phyloP scores from a whole-genome alignment of 2,329 filamentous ascomycete genomes.

The Colletotrichum sp. region DNA sequence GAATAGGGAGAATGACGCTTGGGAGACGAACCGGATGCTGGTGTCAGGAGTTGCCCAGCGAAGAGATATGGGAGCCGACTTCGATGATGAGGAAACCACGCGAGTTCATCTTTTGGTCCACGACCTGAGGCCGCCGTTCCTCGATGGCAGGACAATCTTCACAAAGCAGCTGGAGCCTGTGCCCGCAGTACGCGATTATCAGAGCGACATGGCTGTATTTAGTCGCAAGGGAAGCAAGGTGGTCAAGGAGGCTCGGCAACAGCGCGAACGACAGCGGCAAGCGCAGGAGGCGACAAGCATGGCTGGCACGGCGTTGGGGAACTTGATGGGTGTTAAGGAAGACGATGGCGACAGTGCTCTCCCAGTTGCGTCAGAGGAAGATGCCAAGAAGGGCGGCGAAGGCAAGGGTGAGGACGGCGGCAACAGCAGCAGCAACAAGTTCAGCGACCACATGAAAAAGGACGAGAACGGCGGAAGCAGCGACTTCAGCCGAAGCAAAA shows the following conservation, averaged over 20 bases:
- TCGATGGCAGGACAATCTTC: slow-evolving; percentile 94
- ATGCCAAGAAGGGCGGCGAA: slow-evolving; percentile 50
- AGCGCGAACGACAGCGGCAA: slow-evolving; percentile 91
- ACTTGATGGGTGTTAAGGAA: slow-evolving; percentile 94
- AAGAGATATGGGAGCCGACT: slow-evolving; percentile 80
- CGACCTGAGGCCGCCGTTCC: slow-evolving; percentile 90
- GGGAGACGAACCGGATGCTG: slow-evolving; percentile 99
- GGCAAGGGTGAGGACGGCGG: slow-evolving; percentile 37
- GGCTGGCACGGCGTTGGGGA: slow-evolving; percentile 89
- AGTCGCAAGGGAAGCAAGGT: slow-evolving; percentile 94
- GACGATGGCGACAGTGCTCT: slow-evolving; percentile 90
- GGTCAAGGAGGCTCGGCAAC: slow-evolving; percentile 88
- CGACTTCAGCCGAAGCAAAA: slow-evolving; percentile 92
- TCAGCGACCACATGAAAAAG: slow-evolving; percentile 89
- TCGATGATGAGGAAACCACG: slow-evolving; percentile 90
- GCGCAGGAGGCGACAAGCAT: slow-evolving; percentile 94
- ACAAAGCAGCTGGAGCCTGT: slow-evolving; percentile 97
- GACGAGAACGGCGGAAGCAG: slow-evolving; percentile 82
- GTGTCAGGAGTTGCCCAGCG: slow-evolving; percentile 94
- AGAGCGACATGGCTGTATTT: slow-evolving; percentile 99
- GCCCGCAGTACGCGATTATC: slow-evolving; percentile 87
- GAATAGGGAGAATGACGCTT: slow-evolving; percentile 94
- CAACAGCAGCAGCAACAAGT: slow-evolving; percentile 65
- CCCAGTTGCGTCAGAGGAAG: slow-evolving; percentile 75
- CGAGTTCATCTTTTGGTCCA: slow-evolving; percentile 92